phyloP scores from a whole-genome alignment of 2,329 filamentous ascomycete genomes.

The Colletotrichum agaves region DNA sequence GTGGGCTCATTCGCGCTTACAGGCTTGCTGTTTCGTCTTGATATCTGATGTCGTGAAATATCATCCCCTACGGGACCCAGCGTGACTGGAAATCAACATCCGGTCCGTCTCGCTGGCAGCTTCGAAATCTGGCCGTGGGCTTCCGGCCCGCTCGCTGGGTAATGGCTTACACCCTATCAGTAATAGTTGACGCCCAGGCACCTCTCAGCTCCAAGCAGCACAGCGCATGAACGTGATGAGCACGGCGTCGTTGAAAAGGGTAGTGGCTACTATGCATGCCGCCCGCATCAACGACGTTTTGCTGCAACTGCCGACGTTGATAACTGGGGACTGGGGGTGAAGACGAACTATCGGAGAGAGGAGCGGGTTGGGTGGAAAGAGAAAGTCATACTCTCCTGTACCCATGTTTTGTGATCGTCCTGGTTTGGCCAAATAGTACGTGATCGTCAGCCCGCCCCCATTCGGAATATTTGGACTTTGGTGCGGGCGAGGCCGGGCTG shows the following conservation, averaged over 20 bases:
- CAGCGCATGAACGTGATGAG: background rate
- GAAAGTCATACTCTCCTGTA: background rate
- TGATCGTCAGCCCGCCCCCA: conserved; percentile 9
- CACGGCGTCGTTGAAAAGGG: background rate
- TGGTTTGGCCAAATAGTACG: conserved; percentile 10
- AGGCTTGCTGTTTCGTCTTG: conserved; percentile 11
- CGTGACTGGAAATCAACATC: background rate
- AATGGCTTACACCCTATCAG: background rate
- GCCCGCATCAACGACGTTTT: background rate
- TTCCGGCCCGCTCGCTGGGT: background rate
- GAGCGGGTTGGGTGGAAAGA: background rate
- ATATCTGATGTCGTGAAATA: conserved; percentile 10
- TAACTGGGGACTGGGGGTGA: conserved; percentile 2
- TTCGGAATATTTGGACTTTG: conserved; percentile 11
- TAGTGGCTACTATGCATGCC: background rate
- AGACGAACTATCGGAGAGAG: conserved; percentile 1
- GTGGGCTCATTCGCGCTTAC: background rate
- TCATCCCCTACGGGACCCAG: background rate
- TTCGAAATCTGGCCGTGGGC: conserved; percentile 5
- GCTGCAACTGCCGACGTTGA: conserved; percentile 20
- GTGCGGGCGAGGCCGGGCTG: conserved; percentile 13
- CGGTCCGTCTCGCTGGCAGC: background rate
- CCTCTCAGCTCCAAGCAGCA: background rate
- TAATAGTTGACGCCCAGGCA: background rate
- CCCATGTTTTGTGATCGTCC: conserved; percentile 18